Conservation (phyloP, 192 early-diverging fungal species). For the Umbelopsis isabellina region DNA sequence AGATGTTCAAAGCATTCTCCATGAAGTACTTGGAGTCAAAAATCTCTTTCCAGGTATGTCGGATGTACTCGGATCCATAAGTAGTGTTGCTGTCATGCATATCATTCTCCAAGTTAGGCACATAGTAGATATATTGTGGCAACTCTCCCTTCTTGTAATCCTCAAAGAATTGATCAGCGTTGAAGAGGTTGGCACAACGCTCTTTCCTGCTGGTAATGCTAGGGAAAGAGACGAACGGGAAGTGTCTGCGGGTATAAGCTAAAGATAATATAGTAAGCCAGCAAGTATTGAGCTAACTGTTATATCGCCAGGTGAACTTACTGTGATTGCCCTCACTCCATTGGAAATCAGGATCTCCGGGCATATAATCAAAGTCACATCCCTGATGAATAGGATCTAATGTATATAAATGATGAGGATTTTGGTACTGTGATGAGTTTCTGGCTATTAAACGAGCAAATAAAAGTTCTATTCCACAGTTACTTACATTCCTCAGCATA, state of each 20-base stretch:
- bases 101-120: constrained; percentile 10
- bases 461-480: background rate
- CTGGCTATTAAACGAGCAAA: too few species aligned
- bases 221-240: constrained; percentile 14
- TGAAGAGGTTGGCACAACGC: constrained; percentile 20
- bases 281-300: too few species aligned
- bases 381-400: too few species aligned
- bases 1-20: background rate
- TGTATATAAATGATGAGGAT: too few species aligned
- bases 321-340: too few species aligned
- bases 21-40: constrained; percentile 1
- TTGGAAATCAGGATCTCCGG: too few species aligned
- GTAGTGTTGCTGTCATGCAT: constrained; percentile 21
- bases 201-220: constrained; percentile 10
- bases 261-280: background rate
- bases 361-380: too few species aligned
- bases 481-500: constrained; percentile 7
- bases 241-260: constrained; percentile 18
- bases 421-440: too few species aligned
- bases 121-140: constrained; percentile 18
- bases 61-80: background rate
- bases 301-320: too few species aligned
- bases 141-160: constrained; percentile 5
- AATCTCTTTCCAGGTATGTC: constrained; percentile 3
- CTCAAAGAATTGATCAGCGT: constrained; percentile 3